Evolutionary conservation across 768 basidiomycete genomes (phyloP).

Genomic region (Agaricus blazei): DNA sequence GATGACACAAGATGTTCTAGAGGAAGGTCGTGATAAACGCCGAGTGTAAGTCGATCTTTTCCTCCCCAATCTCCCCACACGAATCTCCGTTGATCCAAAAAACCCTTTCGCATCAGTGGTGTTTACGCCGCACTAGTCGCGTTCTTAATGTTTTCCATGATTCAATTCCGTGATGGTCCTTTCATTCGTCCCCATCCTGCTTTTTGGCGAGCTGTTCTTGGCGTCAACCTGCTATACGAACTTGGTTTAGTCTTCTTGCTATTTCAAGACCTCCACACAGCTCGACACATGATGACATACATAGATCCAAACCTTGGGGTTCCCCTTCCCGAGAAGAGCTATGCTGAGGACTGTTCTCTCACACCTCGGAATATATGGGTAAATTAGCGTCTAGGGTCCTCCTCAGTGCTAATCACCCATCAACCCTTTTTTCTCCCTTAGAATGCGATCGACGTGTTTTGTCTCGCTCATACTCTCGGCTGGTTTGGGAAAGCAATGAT

Average conservation of each 20-base stretch:
- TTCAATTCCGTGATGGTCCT: constrained; percentile 88
- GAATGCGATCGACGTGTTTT: constrained; percentile 85
- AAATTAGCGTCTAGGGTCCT: constrained; percentile 15
- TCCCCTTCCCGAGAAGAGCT: constrained; percentile 79
- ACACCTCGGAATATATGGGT: constrained; percentile 67
- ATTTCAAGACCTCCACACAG: constrained; percentile 79
- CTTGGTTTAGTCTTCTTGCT: constrained; percentile 78
- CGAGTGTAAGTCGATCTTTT: constrained; percentile 53
- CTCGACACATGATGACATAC: constrained; percentile 71
- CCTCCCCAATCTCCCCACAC: background rate
- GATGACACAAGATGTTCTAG: constrained; percentile 77
- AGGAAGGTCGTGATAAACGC: constrained; percentile 78
- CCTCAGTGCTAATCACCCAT: background rate
- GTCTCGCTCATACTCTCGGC: constrained; percentile 77
- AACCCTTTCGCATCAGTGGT: constrained; percentile 42
- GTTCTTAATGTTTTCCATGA: constrained; percentile 78
- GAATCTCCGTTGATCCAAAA: constrained; percentile 1
- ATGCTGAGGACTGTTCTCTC: constrained; percentile 75
- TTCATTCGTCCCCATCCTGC: constrained; percentile 86
- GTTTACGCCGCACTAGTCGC: constrained; percentile 68
- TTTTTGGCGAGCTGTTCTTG: constrained; percentile 78
- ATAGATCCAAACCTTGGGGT: constrained; percentile 69
- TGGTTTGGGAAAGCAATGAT: constrained; percentile 94
- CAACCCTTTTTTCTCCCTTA: constrained; percentile 21
- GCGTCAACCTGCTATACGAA: constrained; percentile 80